A percentile compares a stretch with the other conserved stretches of the same genome.
phyloP scores from a whole-genome alignment of 2,329 filamentous ascomycete genomes.

The Zasmidium angulare region DNA sequence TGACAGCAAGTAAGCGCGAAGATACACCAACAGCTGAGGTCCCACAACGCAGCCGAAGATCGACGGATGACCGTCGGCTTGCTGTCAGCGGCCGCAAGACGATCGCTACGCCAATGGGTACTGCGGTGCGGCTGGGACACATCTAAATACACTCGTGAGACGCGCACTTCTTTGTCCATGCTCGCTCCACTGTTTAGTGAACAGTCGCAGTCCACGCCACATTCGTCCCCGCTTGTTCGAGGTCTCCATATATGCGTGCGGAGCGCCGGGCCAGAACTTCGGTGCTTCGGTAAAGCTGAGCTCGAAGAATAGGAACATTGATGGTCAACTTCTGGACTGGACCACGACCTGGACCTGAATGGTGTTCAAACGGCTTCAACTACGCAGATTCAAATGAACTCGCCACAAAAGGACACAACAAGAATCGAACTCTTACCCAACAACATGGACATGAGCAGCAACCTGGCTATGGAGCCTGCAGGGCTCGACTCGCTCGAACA shows the following conservation, averaged over 20 bases:
- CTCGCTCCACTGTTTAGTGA: not conserved
- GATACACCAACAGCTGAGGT: not conserved
- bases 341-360: not conserved
- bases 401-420: not conserved
- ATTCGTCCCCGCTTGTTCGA: not conserved
- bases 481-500: conserved; percentile 9
- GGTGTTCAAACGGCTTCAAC: not conserved
- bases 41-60: not conserved
- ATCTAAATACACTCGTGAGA: too few species aligned
- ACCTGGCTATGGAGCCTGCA: not conserved
- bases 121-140: too few species aligned
- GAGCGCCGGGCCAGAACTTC: not conserved
- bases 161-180: too few species aligned
- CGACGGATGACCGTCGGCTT: not conserved
- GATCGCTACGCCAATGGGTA: too few species aligned
- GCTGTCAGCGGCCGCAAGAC: not conserved
- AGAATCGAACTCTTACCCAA: not conserved
- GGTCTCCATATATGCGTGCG: not conserved
- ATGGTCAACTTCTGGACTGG: not conserved
- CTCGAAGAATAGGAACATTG: not conserved
- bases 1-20: too few species aligned
- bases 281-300: not conserved
- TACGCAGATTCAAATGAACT: not conserved
- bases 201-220: not conserved
- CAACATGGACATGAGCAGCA: not conserved